Conservation (phyloP, 129 eudicot genomes). For the Cynara cardunculus region DNA sequence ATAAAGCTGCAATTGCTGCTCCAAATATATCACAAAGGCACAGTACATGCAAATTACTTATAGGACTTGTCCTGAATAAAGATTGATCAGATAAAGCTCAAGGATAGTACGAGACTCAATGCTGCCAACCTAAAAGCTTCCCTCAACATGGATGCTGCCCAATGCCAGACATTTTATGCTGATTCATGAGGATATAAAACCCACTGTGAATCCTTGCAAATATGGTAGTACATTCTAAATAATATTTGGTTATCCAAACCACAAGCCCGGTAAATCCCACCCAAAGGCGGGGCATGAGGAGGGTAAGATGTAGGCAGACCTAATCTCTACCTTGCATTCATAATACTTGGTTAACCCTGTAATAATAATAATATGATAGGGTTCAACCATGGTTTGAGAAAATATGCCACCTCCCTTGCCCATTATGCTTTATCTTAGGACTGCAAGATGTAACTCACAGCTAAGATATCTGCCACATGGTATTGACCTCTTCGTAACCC, state of each 20-base stretch:
- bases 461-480: too few species aligned
- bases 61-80: not conserved
- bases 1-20: not conserved
- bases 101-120: not conserved
- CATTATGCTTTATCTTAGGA: too few species aligned
- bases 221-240: not conserved
- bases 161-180: not conserved
- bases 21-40: not conserved
- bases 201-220: not conserved
- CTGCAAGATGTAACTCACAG: too few species aligned
- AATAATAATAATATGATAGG: not conserved
- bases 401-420: too few species aligned
- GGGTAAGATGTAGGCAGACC: not conserved
- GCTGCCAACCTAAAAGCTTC: not conserved
- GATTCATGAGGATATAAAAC: not conserved
- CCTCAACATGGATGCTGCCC: not conserved
- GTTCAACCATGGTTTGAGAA: too few species aligned
- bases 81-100: not conserved
- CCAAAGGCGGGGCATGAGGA: not conserved
- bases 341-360: not conserved
- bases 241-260: not conserved
- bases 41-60: not conserved
- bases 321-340: not conserved
- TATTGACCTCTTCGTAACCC: too few species aligned
- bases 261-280: not conserved